Evolutionary conservation across 2,329 filamentous ascomycete genomes (phyloP), one percentile per base, ranked within the genome.

Genomic region (Trichophyton benhamiae): DNA sequence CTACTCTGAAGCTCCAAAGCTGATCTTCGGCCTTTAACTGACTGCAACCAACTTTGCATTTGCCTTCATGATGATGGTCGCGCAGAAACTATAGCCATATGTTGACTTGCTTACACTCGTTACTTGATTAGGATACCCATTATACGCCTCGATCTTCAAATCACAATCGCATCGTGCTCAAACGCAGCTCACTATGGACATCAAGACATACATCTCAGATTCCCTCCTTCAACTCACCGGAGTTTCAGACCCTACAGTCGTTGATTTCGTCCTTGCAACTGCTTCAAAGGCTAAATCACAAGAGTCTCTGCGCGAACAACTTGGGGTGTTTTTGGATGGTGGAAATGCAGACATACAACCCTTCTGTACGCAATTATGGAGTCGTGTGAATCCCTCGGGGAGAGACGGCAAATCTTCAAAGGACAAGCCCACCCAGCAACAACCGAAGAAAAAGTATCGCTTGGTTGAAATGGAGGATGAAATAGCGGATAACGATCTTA

Each of bases 241-340:
- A 64, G 81, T 78, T 57, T 82, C 80, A 44, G 81, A 83, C 63
- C 73, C 78, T 41, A 82, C 81, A 59, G 75, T 81, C 58, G 72
- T 83, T 63, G 81, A 83, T 71, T 83, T 83, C 66, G 76, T 83
- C 25, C 76, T 82, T 60, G 78, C 79, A 49, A 82, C 80, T 15
- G 80, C 81, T 8, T 73, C 72, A 65, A 75, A 76, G 22, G 76
- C 78, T 49, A 81, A 79, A 66, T 80, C 78, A 1, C 69, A 76
- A 6, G 69, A 70, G 3, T 71, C 76, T 27, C 71, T 83, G 42
- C 72, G 77, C 64, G 79, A 80, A 64, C 81, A 81, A 65, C 76
- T 83, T 6, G 71, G 73, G 9, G 71, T 73, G 42, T 82, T 83
- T 68, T 72, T 83, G 20, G 81, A 83, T 49, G 48, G 48, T 61